Base-by-base conservation (phyloP, 1,284 basidiomycete species). In the Ceratobasidium sp. region DNA sequence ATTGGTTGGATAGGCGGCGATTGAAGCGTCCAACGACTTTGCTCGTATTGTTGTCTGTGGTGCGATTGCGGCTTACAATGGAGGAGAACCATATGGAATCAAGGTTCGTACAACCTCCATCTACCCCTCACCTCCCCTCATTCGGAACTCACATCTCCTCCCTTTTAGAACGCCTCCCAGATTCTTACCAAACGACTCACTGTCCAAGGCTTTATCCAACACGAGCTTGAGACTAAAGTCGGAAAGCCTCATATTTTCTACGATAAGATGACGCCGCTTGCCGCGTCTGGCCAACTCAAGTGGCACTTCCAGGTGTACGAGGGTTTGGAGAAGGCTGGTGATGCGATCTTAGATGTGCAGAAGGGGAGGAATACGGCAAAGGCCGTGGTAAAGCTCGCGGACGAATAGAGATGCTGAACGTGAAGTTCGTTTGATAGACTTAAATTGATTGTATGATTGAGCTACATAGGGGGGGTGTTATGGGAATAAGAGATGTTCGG, bases 121-220 rank as follows among this genome's bases (percentile, higher is more conserved):
- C 48, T 48, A 33, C 33, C n/a, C n/a, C n/a, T n/a, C n/a, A n/a
- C n/a, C 12, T 61, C 69, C 62, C 12, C 10, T 46, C 59, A 78
- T 48, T 10, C 40, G 7, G 23, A 28, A 77, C 20, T 50, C 23
- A 70, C 40, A n/a, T 33, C 17, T 42, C 26, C 54, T 13, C 17
- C n/a, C 20, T n/a, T 33, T 12, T 74, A 83, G 82, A 84, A 84
- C 78, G 73, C 83, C 7, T 48, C 80, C 44, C 57, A 85, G 67
- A 84, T 92, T 80, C 85, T 92, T 80, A 83, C 83, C 3, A 88
- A 89, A 82, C 85, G 87, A 62, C 86, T 91, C 71, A 88, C 84
- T 15, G 84, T 94, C 77, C 82, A 87, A 80, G 93, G 93, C 13
- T 92, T 94, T 84, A 85, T 91, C 80, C 87, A 90, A 17, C 81